A percentile compares a stretch with the other conserved stretches of the same genome.
These are phyloP conservation scores for Colletotrichum lentis DNA, from an alignment of 2,329 filamentous ascomycete species.

Conservation along the genomic window DNA sequence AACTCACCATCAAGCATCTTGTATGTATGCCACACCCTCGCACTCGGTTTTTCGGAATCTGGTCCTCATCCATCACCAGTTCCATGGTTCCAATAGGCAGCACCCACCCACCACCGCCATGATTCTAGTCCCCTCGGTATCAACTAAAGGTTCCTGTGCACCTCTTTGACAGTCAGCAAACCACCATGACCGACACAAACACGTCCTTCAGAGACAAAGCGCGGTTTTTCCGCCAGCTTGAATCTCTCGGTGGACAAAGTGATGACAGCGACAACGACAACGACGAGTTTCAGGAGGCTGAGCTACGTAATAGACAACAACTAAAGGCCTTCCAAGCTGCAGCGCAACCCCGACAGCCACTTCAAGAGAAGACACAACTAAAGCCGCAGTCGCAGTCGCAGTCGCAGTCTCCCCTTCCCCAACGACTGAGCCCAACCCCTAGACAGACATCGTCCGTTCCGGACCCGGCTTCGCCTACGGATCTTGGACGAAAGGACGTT, in stretches of 20 bases:
- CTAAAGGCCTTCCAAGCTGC: slow-evolving; percentile 17
- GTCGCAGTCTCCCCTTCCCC: background rate
- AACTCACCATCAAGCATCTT: slow-evolving; percentile 6
- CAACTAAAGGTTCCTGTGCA: slow-evolving; percentile 13
- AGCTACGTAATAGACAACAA: slow-evolving; percentile 38
- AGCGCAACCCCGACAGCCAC: slow-evolving; percentile 26
- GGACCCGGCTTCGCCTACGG: slow-evolving; percentile 3
- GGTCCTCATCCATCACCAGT: background rate
- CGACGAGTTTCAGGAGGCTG: slow-evolving; percentile 43
- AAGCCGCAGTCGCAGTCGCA: background rate
- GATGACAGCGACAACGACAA: slow-evolving; percentile 41
- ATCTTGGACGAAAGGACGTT: slow-evolving; percentile 21
- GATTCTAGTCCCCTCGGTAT: slow-evolving; percentile 1
- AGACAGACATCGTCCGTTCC: slow-evolving; percentile 35
- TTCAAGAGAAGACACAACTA: slow-evolving; percentile 24
- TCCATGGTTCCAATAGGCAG: slow-evolving; percentile 15
- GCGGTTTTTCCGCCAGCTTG: slow-evolving; percentile 57
- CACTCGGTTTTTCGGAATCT: background rate
- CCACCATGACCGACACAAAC: slow-evolving; percentile 40
- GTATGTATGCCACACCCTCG: background rate
- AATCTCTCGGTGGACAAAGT: slow-evolving; percentile 41
- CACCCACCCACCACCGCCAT: slow-evolving; percentile 24
- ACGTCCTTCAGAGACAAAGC: slow-evolving; percentile 52
- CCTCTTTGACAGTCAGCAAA: slow-evolving; percentile 2
- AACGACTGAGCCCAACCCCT: slow-evolving; percentile 4